phyloP scores from a whole-genome alignment of 352 stramenopile genomes.

The Chrysophaeum taylorii region DNA sequence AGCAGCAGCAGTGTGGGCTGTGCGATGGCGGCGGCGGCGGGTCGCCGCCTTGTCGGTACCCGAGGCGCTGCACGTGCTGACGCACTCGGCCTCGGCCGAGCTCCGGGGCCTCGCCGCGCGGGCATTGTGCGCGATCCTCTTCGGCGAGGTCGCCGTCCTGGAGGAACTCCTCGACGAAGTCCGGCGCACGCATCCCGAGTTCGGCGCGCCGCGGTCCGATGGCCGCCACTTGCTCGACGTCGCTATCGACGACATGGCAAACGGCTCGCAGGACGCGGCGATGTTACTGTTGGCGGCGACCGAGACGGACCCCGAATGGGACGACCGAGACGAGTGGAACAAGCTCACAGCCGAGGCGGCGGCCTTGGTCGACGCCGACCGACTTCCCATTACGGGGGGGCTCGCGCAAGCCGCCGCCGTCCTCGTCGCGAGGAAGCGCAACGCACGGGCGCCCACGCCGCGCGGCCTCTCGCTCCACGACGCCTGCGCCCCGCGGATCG shows the following conservation, averaged over 20 bases:
- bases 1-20: too few species aligned
- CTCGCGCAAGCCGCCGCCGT: neutral
- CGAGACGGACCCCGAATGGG: neutral
- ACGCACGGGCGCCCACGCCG: neutral
- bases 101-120: neutral
- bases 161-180: neutral
- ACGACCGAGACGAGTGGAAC: constrained; percentile 5
- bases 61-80: neutral
- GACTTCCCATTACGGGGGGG: too few species aligned
- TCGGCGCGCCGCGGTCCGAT: neutral
- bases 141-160: neutral
- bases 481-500: neutral
- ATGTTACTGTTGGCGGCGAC: neutral
- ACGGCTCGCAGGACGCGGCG: neutral
- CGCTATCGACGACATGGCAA: neutral
- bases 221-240: neutral
- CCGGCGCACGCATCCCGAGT: neutral
- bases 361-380: neutral
- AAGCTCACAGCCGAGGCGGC: neutral
- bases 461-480: neutral
- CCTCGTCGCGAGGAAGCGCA: neutral
- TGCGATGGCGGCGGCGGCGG: too few species aligned
- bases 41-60: neutral
- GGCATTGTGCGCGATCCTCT: neutral
- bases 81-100: neutral